Evolutionary conservation across 2,329 filamentous ascomycete genomes (phyloP).

Genomic region (Tolypocladium tropicale): DNA sequence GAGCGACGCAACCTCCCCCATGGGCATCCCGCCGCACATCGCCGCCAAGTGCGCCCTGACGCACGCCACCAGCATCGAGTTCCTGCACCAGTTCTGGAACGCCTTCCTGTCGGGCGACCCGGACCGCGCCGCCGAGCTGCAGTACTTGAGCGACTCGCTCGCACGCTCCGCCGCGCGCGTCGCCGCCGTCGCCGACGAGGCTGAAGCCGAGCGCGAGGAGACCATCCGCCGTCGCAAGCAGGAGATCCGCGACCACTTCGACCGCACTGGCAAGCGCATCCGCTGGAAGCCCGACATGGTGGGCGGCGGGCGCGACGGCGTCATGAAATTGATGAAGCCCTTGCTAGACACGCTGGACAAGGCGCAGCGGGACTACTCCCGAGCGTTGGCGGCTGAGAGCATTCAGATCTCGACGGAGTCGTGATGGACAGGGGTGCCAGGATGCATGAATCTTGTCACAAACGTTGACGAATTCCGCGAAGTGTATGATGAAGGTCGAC

Average conservation of each 20-base stretch:
- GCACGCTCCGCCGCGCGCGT: constrained; percentile 69
- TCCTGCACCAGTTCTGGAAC: constrained; percentile 94
- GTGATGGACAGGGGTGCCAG: constrained; percentile 6
- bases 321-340: constrained; percentile 66
- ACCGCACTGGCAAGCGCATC: constrained; percentile 64
- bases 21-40: constrained; percentile 43
- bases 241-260: constrained; percentile 59
- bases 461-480: too few relatives aligned
- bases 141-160: constrained; percentile 73
- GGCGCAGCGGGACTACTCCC: constrained; percentile 62
- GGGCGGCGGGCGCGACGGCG: constrained; percentile 65
- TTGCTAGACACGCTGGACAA: constrained; percentile 60
- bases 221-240: constrained; percentile 56
- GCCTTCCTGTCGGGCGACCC: constrained; percentile 83
- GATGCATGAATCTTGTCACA: background rate
- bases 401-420: constrained; percentile 36
- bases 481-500: too few relatives aligned
- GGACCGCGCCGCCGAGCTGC: constrained; percentile 69
- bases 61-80: constrained; percentile 88
- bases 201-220: constrained; percentile 62
- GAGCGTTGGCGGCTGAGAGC: constrained; percentile 56
- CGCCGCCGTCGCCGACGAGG: constrained; percentile 67
- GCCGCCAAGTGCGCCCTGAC: constrained; percentile 54
- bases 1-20: constrained; percentile 38
- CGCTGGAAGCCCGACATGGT: constrained; percentile 58